These are phyloP conservation scores for Setaria viridis DNA, from an alignment of 202 grass and related monocot genomes.

Conservation along the genomic window DNA sequence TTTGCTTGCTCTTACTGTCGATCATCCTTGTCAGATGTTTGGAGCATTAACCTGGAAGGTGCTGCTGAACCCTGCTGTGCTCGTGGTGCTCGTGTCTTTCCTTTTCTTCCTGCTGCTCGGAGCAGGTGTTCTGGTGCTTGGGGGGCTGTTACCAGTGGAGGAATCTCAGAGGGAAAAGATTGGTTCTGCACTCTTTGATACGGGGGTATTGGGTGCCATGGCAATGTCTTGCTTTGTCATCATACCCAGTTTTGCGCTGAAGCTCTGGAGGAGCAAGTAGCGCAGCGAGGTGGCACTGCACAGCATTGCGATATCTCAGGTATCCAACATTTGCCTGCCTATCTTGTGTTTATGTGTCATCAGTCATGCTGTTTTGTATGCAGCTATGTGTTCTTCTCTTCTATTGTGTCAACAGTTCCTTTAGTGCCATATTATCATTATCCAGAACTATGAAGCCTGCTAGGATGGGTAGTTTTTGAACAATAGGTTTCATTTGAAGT, in stretches of 20 bases:
- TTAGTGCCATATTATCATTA: neutral
- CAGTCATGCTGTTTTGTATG: neutral
- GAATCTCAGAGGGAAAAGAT: slow-evolving; percentile 14
- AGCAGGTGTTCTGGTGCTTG: slow-evolving; percentile 4
- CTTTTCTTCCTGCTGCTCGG: neutral
- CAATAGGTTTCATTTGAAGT: neutral
- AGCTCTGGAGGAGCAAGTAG: neutral
- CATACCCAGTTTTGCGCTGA: slow-evolving; percentile 14
- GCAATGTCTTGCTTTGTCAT: slow-evolving; percentile 20
- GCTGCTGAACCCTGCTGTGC: too few species aligned
- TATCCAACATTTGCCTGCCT: neutral
- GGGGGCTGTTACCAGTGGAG: neutral
- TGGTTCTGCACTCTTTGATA: slow-evolving; percentile 16
- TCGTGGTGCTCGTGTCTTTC: neutral
- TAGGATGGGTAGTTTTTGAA: neutral
- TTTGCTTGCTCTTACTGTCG: neutral
- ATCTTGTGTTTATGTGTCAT: neutral
- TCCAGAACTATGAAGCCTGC: neutral
- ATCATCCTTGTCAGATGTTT: slow-evolving; percentile 1
- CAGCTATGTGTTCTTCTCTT: neutral
- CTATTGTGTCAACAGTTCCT: neutral
- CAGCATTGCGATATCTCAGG: slow-evolving; percentile 11
- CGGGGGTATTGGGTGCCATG: neutral
- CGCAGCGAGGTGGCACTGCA: neutral
- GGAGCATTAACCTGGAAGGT: neutral